Evolutionary conservation across 2,329 filamentous ascomycete species (phyloP), one percentile per base, ranked within the genome.

Genomic region (Lasiodiplodia sp.): DNA sequence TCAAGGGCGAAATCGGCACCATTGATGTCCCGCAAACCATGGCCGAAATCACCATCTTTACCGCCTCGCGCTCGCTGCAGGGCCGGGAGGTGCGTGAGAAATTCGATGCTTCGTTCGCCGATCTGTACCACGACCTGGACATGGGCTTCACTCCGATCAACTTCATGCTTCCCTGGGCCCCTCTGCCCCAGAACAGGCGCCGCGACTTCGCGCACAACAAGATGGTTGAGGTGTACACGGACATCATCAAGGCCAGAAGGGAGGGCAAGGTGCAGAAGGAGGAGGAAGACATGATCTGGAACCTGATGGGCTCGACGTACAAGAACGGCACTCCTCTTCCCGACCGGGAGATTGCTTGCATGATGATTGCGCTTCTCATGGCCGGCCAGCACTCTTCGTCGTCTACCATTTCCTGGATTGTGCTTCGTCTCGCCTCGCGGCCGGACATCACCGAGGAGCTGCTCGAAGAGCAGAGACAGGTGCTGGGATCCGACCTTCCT

Each of bases 351-450:
- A 87, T 96, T 69, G 93, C 93, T 25, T 91, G 96, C 82, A 95
- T 97, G 88, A 95, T 97, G 92, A 97, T 97, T 80, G 93, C 93
- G 6, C 87, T 97, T 25, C 88, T 97, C 71, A 96, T 97, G 93
- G 93, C 92, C 69, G 93, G 93, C 68, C 93, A 97, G 79, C 93
- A 97, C 83, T 95, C 92, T 2, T 95, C 92, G 2, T 93, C 93
- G 4, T 93, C 92, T 23, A 94, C 92, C 49, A 90, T 89, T 75
- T 88, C 92, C 49, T 97, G 93, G 92, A 94, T 96, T 75, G 86
- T 96, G 79, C 86, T 96, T 51, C 91, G 90, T 72, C 88, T 97
- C 47, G 93, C 93, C 31, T 87, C 91, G 70, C 87, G 91, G 75
- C 92, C 93, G 14, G 85, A 94, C 21, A 88, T 96, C 70, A 85